A percentile compares a stretch with the other conserved stretches of the same genome.
Conservation (phyloP, 2,329 filamentous ascomycete genomes). For the Pezizomycotina sp. region DNA sequence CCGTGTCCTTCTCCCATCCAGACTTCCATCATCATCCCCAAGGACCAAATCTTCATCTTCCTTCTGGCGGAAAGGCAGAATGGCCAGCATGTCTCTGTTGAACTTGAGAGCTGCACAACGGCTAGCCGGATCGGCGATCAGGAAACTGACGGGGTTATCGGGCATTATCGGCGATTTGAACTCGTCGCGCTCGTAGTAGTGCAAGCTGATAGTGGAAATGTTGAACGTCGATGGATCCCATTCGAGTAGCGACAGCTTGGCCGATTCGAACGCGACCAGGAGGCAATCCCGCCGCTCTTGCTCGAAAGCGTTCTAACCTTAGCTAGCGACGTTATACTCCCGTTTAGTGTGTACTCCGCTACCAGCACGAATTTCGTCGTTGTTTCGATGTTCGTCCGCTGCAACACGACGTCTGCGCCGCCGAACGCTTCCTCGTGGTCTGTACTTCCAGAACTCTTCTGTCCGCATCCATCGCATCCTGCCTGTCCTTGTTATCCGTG, state of each 20-base stretch:
- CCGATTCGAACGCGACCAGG: constrained; percentile 70
- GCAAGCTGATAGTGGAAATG: constrained; percentile 80
- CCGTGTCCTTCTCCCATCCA: constrained; percentile 19
- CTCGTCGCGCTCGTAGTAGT: constrained; percentile 95
- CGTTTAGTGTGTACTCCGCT: constrained; percentile 66
- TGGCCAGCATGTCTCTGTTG: constrained; percentile 71
- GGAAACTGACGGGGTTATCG: constrained; percentile 60
- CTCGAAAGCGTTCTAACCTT: constrained; percentile 57
- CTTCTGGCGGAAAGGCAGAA: constrained; percentile 71
- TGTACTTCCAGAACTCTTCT: constrained; percentile 41
- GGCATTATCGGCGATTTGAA: constrained; percentile 35
- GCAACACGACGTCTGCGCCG: constrained; percentile 44
- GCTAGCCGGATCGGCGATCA: constrained; percentile 79
- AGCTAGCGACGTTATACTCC: constrained; percentile 67
- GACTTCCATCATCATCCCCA: constrained; percentile 40
- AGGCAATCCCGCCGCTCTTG: constrained; percentile 54
- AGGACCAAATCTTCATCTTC: constrained; percentile 25
- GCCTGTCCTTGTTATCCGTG: constrained; percentile 31
- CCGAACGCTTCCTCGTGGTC: constrained; percentile 51
- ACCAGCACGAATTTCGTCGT: constrained; percentile 68
- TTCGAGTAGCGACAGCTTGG: constrained; percentile 80
- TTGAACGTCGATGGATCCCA: constrained; percentile 72
- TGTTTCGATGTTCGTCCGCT: constrained; percentile 46
- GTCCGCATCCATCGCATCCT: constrained; percentile 32
- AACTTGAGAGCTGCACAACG: constrained; percentile 92